A percentile compares a stretch with the other conserved stretches of the same genome.
Evolutionary conservation across 78 protist species (phyloP).

Genomic region (Creolimax fragrantissima): DNA sequence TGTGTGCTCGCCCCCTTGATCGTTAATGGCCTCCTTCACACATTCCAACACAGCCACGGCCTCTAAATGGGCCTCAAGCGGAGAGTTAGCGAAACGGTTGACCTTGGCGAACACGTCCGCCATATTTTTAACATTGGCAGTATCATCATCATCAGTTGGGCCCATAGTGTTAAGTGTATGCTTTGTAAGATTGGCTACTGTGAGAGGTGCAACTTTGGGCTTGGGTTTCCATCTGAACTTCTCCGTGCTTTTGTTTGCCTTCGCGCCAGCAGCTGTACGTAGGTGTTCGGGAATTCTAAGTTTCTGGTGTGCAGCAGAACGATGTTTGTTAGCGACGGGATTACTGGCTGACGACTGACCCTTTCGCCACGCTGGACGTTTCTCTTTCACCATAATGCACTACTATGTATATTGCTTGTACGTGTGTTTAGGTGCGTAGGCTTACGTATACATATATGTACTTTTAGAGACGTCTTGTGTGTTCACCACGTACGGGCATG

Average conservation of each 20-base stretch:
- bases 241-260: not conserved
- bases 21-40: not conserved
- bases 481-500: too few species aligned
- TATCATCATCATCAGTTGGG: not conserved
- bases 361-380: not conserved
- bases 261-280: not conserved
- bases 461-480: too few species aligned
- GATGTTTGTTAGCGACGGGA: not conserved
- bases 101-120: not conserved
- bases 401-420: not conserved
- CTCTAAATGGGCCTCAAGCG: not conserved
- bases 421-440: not conserved
- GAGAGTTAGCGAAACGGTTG: not conserved
- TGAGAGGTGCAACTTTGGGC: not conserved
- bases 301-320: not conserved
- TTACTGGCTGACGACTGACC: not conserved
- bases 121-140: not conserved
- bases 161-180: not conserved
- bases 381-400: not conserved
- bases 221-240: not conserved
- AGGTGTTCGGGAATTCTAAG: not conserved
- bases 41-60: not conserved
- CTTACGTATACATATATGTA: not conserved
- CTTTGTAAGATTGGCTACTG: not conserved
- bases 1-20: not conserved